Base-by-base conservation (phyloP, 2,329 filamentous ascomycete species). In the Thermothelomyces thermophilus region DNA sequence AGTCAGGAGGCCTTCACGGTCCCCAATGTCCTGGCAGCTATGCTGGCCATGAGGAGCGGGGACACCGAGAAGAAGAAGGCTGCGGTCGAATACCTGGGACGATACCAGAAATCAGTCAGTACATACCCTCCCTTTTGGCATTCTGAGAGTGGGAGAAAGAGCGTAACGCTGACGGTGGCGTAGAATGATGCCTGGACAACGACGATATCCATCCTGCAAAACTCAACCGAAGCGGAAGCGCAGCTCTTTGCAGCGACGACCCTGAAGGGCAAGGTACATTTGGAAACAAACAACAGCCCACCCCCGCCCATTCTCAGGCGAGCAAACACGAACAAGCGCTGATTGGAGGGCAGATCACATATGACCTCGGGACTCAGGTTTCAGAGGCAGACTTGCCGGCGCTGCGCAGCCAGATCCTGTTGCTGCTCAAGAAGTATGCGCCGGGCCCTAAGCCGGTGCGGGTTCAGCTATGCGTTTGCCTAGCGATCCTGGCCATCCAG, bases 231-330 rank as follows among this genome's bases (percentile, higher is more conserved):
- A 56, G 77, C 86, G 44, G 90, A 95, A 67, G 87, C 88, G 22
- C 93, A 93, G 67, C 75, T 98, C 53, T 98, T 98, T 69, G 93
- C 93, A 41, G 93, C 93, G 52, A 97, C 91, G 41, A 98, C 93
- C 46, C 74, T 98, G 64, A 95, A 95, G 73, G 93, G 93, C 76
- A 98, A 98, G 84, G 93, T 97, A 75, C 40, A 46, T 16, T 42
- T 56, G 5, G 47, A 44, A 20, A 28, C 31, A n/a, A 13, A n/a
- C 14, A n/a, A n/a, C n/a, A n/a, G n/a, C n/a, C n/a, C n/a, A n/a
- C n/a, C n/a, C n/a, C n/a, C n/a, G n/a, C n/a, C n/a, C n/a, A n/a
- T 20, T 11, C 59, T 42, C 24, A n/a, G 43, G 28, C 11, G 30
- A 17, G 22, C 11, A 11, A 16, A 16, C n/a, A 16, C 24, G 24